Percentiles rank a stretch among this genome's conserved stretches.
Evolutionary conservation across 768 basidiomycete genomes (phyloP).

Genomic region (Daedalea quercina): DNA sequence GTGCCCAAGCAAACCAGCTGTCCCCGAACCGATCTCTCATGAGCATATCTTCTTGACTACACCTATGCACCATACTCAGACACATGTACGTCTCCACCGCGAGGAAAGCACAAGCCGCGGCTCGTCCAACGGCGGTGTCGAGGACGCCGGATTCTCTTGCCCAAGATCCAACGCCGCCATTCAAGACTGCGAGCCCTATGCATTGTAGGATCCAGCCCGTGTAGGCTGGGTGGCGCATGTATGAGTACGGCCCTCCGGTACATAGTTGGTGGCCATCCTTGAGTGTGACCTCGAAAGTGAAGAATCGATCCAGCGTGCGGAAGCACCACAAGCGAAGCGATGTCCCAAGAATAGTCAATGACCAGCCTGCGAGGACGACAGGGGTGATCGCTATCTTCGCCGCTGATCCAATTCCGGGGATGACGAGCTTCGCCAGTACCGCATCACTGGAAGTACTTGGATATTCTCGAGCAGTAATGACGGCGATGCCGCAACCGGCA

Average conservation of each 20-base stretch:
- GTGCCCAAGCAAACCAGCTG: conserved; percentile 3
- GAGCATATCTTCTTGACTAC: background rate
- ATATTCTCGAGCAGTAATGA: background rate
- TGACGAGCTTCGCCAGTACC: background rate
- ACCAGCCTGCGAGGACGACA: conserved; percentile 10
- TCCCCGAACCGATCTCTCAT: background rate
- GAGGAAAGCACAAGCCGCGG: background rate
- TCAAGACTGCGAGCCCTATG: conserved; percentile 5
- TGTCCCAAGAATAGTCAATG: conserved; percentile 7
- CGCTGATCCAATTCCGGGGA: background rate
- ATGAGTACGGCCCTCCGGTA: conserved; percentile 22
- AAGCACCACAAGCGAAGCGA: conserved; percentile 14
- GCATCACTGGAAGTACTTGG: background rate
- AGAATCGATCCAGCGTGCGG: conserved; percentile 19
- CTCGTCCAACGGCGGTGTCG: conserved; percentile 4
- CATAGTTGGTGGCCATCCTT: conserved; percentile 20
- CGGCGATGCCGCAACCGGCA: background rate
- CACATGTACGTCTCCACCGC: background rate
- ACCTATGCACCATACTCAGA: background rate
- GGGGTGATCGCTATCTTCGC: conserved; percentile 6
- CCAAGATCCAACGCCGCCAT: conserved; percentile 13
- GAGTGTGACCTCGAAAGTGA: conserved; percentile 24
- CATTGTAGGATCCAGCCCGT: conserved; percentile 6
- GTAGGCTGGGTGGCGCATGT: conserved; percentile 25
- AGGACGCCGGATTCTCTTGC: conserved; percentile 10